phyloP scores from a whole-genome alignment of 176 grass and related monocot genomes.

The Poa pratensis region DNA sequence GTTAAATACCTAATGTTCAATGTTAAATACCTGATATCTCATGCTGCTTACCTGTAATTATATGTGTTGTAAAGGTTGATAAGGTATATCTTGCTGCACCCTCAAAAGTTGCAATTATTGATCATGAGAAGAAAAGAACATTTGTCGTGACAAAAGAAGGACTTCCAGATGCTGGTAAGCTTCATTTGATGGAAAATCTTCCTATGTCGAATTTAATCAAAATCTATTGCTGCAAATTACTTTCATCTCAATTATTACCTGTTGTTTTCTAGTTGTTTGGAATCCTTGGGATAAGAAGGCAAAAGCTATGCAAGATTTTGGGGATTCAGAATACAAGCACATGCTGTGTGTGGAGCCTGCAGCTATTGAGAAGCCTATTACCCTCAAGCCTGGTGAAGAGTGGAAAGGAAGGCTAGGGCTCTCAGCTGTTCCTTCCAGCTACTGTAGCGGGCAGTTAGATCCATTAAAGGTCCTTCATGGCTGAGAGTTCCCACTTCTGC shows the following conservation, averaged over 20 bases:
- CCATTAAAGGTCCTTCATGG: conserved; percentile 58
- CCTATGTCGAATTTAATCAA: background rate
- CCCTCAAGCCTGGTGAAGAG: conserved; percentile 82
- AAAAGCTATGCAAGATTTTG: conserved; percentile 82
- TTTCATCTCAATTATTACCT: conserved; percentile 14
- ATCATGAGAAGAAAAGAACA: conserved; percentile 90
- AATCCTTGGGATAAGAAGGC: conserved; percentile 95
- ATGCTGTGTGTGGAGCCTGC: conserved; percentile 88
- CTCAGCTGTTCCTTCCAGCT: conserved; percentile 77
- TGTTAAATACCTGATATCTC: conserved; percentile 3
- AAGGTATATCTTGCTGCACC: conserved; percentile 78
- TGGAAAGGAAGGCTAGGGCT: conserved; percentile 76
- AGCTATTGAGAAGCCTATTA: conserved; percentile 69
- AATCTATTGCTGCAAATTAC: conserved; percentile 10
- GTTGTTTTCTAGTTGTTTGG: conserved; percentile 70
- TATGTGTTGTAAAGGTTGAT: conserved; percentile 62
- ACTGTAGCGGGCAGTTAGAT: conserved; percentile 82
- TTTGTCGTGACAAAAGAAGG: conserved; percentile 82
- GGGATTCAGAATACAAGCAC: conserved; percentile 72
- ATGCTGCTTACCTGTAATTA: conserved; percentile 5
- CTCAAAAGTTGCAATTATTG: conserved; percentile 85
- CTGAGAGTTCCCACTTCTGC: conserved; percentile 53
- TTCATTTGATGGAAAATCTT: conserved; percentile 38
- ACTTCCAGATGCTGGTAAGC: conserved; percentile 77
- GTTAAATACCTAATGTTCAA: conserved; percentile 2